These are phyloP conservation scores for Thalassiosira sp. DNA, from an alignment of 352 stramenopile genomes.

Conservation along the genomic window DNA sequence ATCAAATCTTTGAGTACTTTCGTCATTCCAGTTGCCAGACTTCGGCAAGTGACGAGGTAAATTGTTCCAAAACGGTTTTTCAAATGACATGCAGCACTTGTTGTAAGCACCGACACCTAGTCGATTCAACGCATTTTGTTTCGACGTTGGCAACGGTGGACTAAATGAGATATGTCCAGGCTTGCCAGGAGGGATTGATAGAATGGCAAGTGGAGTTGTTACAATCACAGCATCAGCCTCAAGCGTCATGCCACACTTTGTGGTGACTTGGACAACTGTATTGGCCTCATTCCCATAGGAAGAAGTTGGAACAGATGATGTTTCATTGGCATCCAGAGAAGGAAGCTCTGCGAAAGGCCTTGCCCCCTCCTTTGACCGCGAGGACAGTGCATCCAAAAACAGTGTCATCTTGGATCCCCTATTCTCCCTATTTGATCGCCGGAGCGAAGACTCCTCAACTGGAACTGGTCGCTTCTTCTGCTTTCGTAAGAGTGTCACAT, in stretches of 20 bases:
- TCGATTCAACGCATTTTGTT: conserved; percentile 77
- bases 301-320: conserved; percentile 7
- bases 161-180: conserved; percentile 70
- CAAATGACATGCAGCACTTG: conserved; percentile 83
- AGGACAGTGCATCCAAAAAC: conserved; percentile 27
- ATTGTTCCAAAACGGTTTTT: conserved; percentile 56
- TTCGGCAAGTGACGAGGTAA: conserved; percentile 24
- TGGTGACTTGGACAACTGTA: conserved; percentile 56
- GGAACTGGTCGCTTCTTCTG: background rate
- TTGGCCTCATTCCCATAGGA: conserved; percentile 45
- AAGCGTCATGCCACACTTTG: conserved; percentile 67
- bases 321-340: background rate
- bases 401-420: conserved; percentile 29
- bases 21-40: conserved; percentile 12
- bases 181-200: conserved; percentile 67
- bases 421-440: conserved; percentile 36
- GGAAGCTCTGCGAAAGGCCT: background rate
- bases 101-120: conserved; percentile 85
- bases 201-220: conserved; percentile 82
- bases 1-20: conserved; percentile 35
- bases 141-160: conserved; percentile 76
- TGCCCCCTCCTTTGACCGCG: background rate
- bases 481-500: conserved; percentile 23
- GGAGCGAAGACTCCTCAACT: conserved; percentile 21
- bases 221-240: conserved; percentile 82